These are phyloP conservation scores for Prunus persica DNA, from an alignment of 306 rosid species.

Conservation along the genomic window DNA sequence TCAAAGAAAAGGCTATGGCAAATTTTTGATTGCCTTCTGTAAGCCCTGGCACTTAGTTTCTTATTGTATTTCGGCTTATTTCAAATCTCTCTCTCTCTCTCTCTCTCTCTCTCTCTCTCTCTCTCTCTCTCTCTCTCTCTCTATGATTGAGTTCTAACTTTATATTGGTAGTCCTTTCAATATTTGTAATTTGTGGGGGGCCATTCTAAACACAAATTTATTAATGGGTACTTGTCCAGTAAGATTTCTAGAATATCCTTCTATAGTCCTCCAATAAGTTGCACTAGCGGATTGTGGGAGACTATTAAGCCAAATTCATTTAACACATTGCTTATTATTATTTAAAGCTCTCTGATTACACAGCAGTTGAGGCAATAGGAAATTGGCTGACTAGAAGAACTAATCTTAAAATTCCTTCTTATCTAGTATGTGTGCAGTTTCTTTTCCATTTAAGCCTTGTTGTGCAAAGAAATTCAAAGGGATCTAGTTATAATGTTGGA, in stretches of 20 bases:
- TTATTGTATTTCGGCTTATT: not conserved
- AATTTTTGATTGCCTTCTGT: slow-evolving; percentile 97
- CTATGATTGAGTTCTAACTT: not conserved
- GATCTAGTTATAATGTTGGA: not conserved
- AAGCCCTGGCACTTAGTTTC: slow-evolving; percentile 29
- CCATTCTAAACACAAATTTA: not conserved
- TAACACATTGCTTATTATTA: not conserved
- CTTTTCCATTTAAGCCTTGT: not conserved
- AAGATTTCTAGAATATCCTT: not conserved
- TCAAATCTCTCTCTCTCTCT: not conserved
- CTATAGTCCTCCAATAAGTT: not conserved
- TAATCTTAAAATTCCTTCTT: not conserved
- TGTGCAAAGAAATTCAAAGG: not conserved
- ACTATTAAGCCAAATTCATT: not conserved
- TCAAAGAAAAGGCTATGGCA: slow-evolving; percentile 99
- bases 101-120: not conserved
- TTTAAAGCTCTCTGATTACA: not conserved
- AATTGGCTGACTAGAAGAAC: not conserved
- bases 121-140: not conserved
- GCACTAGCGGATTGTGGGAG: not conserved
- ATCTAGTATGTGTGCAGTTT: not conserved
- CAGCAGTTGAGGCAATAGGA: not conserved
- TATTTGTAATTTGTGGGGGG: not conserved
- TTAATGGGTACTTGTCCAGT: not conserved
- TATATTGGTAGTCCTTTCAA: not conserved